Base-by-base conservation (phyloP, 2,329 filamentous ascomycete species). In the Lachnellula occidentalis region DNA sequence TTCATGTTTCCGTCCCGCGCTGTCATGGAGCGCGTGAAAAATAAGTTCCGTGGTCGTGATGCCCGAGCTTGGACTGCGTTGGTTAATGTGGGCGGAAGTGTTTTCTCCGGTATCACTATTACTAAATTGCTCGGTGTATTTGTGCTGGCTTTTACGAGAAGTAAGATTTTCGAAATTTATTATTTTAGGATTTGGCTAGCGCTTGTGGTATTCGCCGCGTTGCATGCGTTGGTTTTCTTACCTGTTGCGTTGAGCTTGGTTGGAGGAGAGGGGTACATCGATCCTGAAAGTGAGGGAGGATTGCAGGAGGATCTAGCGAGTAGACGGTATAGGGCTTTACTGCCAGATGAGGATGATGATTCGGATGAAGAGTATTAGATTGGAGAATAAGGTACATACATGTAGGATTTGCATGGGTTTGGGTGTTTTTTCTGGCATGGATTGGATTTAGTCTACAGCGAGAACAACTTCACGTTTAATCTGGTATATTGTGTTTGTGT, bases 111-210 rank as follows among this genome's bases (percentile, higher is more conserved):
- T 2, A 99, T 99, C 70, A 97, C 92, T 0, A 78, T 99, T 50
- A 99, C 94, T 2, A 99, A 99, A 73, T 79, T 99, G 1, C 76
- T 99, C 2, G 94, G 94, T 3, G 92, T 99, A 0, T 86, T 81
- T 45, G 94, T 99, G 36, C 77, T 99, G 19, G 94, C 94, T 0
- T 99, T 96, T 67, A 99, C 94, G 7, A 78, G 89, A 50, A 95
- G 90, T 71, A 99, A 97, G 81, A 99, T 99, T 67, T 99, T 99
- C 66, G 95, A 99, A 75, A 90, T 99, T 55, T 99, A 99, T 74
- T 99, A 99, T 73, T 99, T 99, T 79, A 82, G 94, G 43, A 88
- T 99, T 43, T 99, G 94, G 94, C 76, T 96, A 17, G 87, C 92
- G 6, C 80, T 99, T 52, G 92, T 99, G 11, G 70, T 95, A 9